phyloP scores from a whole-genome alignment of 805 yeast species.

The Barnettozyma pratensis region DNA sequence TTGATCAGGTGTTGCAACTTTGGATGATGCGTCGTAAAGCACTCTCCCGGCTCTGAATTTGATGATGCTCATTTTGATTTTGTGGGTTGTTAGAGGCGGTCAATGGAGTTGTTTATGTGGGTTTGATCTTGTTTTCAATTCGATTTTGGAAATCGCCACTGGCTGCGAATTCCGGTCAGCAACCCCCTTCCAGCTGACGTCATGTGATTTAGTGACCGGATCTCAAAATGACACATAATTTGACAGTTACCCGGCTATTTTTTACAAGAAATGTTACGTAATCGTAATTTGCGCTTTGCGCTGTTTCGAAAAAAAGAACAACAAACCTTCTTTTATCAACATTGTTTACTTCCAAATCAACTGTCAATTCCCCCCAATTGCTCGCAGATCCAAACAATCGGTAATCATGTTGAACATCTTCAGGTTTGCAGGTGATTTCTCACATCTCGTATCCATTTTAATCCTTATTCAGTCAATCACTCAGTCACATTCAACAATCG shows the following conservation, averaged over 20 bases:
- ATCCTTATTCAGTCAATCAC: slow-evolving; percentile 70
- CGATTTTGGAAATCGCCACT: no score
- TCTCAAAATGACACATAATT: no score
- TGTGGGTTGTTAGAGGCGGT: not conserved
- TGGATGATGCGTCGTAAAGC: slow-evolving; percentile 52
- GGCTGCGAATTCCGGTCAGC: no score
- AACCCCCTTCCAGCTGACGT: no score
- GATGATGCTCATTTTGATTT: slow-evolving; percentile 17
- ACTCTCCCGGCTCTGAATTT: slow-evolving; percentile 80
- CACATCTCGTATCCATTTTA: slow-evolving; percentile 77
- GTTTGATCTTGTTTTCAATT: no score
- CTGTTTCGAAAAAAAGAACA: no score
- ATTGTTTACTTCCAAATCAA: not conserved
- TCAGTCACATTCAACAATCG: slow-evolving; percentile 61
- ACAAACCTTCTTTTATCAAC: no score
- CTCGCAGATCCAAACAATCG: not conserved
- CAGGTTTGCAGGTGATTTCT: slow-evolving; percentile 60
- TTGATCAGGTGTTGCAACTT: slow-evolving; percentile 64
- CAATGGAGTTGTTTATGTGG: no score
- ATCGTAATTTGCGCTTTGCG: no score
- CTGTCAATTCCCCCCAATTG: not conserved
- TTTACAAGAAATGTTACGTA: no score
- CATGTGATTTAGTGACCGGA: no score
- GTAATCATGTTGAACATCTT: slow-evolving; percentile 34
- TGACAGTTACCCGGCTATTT: no score